These are phyloP conservation scores for Plantago ovata DNA, from an alignment of 257 asterid genomes.

Conservation along the genomic window DNA sequence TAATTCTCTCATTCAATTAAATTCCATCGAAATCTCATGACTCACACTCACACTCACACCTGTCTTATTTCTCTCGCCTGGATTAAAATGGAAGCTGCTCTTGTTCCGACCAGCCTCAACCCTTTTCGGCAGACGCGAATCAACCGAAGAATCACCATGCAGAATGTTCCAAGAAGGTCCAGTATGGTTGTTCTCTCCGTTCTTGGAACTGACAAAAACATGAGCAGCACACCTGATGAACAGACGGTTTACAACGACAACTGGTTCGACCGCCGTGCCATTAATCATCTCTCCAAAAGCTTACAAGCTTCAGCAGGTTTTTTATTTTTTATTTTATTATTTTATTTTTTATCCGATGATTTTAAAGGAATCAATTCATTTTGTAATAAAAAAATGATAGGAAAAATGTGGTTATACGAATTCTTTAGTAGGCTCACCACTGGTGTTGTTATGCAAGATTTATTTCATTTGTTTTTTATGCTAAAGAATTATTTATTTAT, in stretches of 20 bases:
- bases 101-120: conserved; percentile 19
- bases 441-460: too few species aligned
- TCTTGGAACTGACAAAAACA: conserved; percentile 22
- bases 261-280: conserved; percentile 70
- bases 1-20: neutral
- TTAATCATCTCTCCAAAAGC: conserved; percentile 61
- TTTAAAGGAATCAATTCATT: neutral
- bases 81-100: conserved; percentile 34
- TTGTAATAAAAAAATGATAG: neutral
- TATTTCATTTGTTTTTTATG: too few species aligned
- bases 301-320: conserved; percentile 62
- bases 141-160: conserved; percentile 29
- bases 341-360: neutral
- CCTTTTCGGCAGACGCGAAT: conserved; percentile 22
- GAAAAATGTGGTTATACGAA: too few species aligned
- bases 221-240: neutral
- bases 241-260: conserved; percentile 45
- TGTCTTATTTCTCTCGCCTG: neutral
- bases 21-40: neutral
- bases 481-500: too few species aligned
- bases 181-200: conserved; percentile 20
- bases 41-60: neutral
- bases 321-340: neutral
- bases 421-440: too few species aligned
- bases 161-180: conserved; percentile 15